phyloP scores from a whole-genome alignment of 495 filamentous ascomycete species.

The Rhizodiscina lignyota region DNA sequence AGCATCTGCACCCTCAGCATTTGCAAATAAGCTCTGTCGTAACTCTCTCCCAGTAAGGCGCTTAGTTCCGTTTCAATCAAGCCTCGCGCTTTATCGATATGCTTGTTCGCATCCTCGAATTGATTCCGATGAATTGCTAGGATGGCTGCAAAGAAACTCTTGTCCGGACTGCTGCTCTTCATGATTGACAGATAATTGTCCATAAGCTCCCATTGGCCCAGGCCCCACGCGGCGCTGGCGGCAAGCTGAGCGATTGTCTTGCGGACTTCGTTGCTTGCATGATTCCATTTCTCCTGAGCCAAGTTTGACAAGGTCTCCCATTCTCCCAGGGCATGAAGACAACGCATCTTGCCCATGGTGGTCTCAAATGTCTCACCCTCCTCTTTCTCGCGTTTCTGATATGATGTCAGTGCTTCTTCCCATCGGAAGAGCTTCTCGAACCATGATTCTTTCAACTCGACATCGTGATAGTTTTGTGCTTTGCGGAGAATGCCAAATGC shows the following conservation, averaged over 20 bases:
- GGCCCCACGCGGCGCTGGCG: conserved; percentile 93
- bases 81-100: conserved; percentile 82
- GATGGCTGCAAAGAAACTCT: conserved; percentile 94
- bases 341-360: conserved; percentile 99
- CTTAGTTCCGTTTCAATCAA: conserved; percentile 90
- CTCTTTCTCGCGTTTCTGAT: conserved; percentile 57
- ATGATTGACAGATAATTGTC: conserved; percentile 89
- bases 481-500: conserved; percentile 93
- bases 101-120: conserved; percentile 68
- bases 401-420: conserved; percentile 93
- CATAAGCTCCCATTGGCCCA: conserved; percentile 94
- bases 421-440: conserved; percentile 96
- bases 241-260: conserved; percentile 80
- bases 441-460: conserved; percentile 92
- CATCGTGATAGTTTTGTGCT: conserved; percentile 85
- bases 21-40: conserved; percentile 88
- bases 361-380: conserved; percentile 71
- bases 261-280: conserved; percentile 68
- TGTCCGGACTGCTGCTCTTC: conserved; percentile 81
- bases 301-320: conserved; percentile 84
- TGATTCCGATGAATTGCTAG: conserved; percentile 86
- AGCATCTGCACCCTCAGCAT: conserved; percentile 98
- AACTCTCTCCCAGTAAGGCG: conserved; percentile 86
- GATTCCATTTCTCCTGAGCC: conserved; percentile 83
- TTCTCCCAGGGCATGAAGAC: conserved; percentile 89